Conservation (phyloP, 2,329 filamentous ascomycete species). For the Colletotrichum chlorophyti region DNA sequence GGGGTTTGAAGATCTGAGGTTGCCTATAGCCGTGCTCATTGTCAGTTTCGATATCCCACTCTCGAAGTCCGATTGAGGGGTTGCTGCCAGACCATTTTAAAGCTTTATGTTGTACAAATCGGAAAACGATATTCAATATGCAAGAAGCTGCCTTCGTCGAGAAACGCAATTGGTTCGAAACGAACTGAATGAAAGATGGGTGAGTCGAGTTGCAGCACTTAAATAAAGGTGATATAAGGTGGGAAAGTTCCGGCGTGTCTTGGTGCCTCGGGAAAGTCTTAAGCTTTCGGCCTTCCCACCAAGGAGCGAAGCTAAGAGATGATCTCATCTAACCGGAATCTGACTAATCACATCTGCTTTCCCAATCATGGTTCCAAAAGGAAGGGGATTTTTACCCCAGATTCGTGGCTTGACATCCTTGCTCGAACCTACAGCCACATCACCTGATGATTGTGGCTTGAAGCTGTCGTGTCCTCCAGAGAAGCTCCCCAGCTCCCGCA, state of each 20-base stretch:
- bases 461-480: slow-evolving; percentile 44
- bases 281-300: slow-evolving; percentile 20
- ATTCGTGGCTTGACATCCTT: slow-evolving; percentile 18
- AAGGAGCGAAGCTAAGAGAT: neutral
- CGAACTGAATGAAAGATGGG: neutral
- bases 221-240: slow-evolving; percentile 2
- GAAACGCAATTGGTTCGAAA: neutral
- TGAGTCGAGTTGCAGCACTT: no score
- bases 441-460: slow-evolving; percentile 27
- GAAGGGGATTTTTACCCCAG: slow-evolving; percentile 5
- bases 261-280: slow-evolving; percentile 21
- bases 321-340: slow-evolving; percentile 23
- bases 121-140: neutral
- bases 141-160: no score
- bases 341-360: slow-evolving; percentile 21
- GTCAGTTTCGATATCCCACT: neutral
- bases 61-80: no score
- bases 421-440: slow-evolving; percentile 15
- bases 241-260: slow-evolving; percentile 2
- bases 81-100: slow-evolving; percentile 13
- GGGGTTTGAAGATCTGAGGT: slow-evolving; percentile 58
- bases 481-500: slow-evolving; percentile 30
- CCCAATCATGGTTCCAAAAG: neutral
- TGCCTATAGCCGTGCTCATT: slow-evolving; percentile 28
- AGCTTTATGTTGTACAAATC: neutral